phyloP scores from a whole-genome alignment of 2,329 filamentous ascomycete species.

The Aspergillus novoparasiticus region DNA sequence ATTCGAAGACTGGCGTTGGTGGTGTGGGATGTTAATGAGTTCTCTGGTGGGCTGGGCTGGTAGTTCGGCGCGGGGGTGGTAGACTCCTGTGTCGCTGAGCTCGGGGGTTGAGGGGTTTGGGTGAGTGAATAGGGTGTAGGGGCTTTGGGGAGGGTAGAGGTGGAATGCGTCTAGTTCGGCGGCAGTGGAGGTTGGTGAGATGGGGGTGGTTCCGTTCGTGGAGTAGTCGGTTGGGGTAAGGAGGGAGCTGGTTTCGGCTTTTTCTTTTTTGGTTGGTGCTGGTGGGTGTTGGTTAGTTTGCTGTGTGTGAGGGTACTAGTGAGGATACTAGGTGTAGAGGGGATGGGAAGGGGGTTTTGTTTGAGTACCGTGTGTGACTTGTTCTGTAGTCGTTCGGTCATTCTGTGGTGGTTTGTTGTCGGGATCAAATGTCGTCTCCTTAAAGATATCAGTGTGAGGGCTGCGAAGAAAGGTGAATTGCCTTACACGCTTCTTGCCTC shows the following conservation, averaged over 20 bases:
- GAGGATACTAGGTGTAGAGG: too few species aligned
- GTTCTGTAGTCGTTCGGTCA: background rate
- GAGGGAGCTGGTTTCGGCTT: background rate
- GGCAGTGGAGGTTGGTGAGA: background rate
- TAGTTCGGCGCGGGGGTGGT: constrained; percentile 29
- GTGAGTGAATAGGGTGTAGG: background rate
- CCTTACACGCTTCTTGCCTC: constrained; percentile 16
- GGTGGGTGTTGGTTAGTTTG: background rate
- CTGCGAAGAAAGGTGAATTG: background rate
- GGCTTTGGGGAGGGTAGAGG: background rate
- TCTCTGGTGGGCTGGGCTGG: constrained; percentile 26
- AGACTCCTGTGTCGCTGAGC: constrained; percentile 33
- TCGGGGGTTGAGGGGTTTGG: constrained; percentile 14
- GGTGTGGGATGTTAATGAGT: constrained; percentile 30
- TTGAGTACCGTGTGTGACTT: background rate
- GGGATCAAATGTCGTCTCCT: background rate
- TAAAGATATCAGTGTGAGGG: background rate
- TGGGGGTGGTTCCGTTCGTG: background rate
- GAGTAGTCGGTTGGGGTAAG: background rate
- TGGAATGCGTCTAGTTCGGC: background rate
- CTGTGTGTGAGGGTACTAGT: too few species aligned
- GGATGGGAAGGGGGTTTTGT: background rate
- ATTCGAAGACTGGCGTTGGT: constrained; percentile 13
- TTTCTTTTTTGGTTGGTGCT: background rate
- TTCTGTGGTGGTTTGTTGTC: background rate